Evolutionary conservation across 2,329 filamentous ascomycete species (phyloP).

Genomic region (Aspergillus pseudoterreus): DNA sequence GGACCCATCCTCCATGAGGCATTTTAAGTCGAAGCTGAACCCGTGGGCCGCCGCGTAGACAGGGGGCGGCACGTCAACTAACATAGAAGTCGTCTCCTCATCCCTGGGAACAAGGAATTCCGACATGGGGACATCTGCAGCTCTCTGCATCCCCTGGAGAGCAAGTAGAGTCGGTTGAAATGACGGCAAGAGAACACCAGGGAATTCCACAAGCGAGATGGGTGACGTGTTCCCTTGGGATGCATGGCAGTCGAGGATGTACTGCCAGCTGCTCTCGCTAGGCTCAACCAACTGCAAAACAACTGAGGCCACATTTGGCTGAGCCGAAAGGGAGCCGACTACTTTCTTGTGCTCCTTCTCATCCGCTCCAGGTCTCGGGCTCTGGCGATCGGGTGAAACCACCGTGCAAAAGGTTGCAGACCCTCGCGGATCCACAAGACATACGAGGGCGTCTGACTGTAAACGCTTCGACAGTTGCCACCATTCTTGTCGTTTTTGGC

Average conservation of each 20-base stretch:
- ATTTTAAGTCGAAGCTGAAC: conserved; percentile 46
- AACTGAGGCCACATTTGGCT: conserved; percentile 25
- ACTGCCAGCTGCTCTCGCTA: conserved; percentile 18
- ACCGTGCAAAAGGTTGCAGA: conserved; percentile 26
- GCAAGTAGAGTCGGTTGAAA: conserved; percentile 57
- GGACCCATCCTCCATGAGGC: conserved; percentile 22
- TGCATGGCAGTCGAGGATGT: conserved; percentile 16
- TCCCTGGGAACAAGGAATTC: conserved; percentile 35
- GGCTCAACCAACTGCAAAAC: conserved; percentile 25
- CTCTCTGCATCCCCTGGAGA: conserved; percentile 51
- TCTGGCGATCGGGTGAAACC: conserved; percentile 10
- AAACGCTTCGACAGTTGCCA: conserved; percentile 29
- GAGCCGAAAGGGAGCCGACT: conserved; percentile 19
- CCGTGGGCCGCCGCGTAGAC: conserved; percentile 47
- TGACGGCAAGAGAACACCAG: conserved; percentile 55
- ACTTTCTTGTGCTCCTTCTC: background rate
- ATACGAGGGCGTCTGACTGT: conserved; percentile 26
- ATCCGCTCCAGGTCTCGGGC: conserved; percentile 5
- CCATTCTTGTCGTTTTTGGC: conserved; percentile 21
- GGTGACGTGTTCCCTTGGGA: background rate
- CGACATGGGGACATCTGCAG: conserved; percentile 47
- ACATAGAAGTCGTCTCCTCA: conserved; percentile 5
- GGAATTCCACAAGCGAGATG: conserved; percentile 56
- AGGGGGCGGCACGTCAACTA: conserved; percentile 42
- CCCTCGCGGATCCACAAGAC: conserved; percentile 17